Conservation (phyloP, 192 early-diverging fungal genomes). For the Anaeromyces robustus region DNA sequence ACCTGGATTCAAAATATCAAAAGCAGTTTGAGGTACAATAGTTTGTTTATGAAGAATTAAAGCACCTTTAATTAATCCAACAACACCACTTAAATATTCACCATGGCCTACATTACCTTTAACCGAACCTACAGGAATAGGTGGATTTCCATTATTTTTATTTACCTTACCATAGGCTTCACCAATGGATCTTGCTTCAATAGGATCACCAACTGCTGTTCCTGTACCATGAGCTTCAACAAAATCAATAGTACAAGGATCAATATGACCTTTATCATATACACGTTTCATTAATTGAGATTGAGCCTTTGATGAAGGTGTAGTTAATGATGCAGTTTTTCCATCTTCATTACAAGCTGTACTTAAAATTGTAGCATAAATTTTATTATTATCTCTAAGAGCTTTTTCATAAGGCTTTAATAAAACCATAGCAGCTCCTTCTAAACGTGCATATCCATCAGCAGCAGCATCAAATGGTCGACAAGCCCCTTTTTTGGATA, state of each 20-base stretch:
- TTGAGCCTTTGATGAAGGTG: not conserved
- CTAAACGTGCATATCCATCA: not conserved
- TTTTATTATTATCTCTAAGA: not conserved
- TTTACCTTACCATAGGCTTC: not conserved
- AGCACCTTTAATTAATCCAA: not conserved
- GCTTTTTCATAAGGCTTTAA: not conserved
- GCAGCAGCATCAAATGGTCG: not conserved
- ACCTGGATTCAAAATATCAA: not conserved
- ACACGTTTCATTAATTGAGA: not conserved
- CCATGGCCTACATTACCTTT: not conserved
- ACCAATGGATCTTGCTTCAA: not conserved
- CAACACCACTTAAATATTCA: not conserved
- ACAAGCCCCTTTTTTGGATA: not conserved
- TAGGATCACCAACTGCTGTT: not conserved
- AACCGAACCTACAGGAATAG: not conserved
- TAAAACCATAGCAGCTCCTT: not conserved
- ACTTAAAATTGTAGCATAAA: not conserved
- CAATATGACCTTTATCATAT: not conserved
- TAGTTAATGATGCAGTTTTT: not conserved
- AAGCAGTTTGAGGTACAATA: not conserved
- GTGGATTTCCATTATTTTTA: not conserved
- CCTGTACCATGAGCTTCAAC: not conserved
- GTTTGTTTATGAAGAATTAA: not conserved
- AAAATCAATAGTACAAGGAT: not conserved
- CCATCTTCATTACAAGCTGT: not conserved